phyloP scores from a whole-genome alignment of 78 protist species.

The Corallochytrium limacisporum region DNA sequence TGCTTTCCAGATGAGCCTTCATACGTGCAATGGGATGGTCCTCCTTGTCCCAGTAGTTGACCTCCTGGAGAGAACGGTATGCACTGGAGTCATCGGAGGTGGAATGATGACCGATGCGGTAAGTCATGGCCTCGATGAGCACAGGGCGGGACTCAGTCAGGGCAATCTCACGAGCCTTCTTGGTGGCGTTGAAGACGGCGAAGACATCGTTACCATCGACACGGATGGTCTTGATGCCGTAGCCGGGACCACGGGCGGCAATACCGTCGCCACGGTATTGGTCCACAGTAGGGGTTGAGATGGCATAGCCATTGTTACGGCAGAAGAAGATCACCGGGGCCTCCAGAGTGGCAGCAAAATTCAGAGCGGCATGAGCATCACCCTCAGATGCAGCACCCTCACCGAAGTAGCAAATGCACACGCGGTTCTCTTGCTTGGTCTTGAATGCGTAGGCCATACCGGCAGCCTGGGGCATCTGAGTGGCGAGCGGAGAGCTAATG shows the following conservation, averaged over 20 bases:
- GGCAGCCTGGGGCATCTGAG: conserved; percentile 81
- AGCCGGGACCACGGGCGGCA: conserved; percentile 57
- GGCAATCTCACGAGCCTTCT: conserved; percentile 52
- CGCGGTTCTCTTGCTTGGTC: conserved; percentile 10
- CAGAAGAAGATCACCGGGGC: conserved; percentile 76
- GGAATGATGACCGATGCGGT: conserved; percentile 79
- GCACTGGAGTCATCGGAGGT: conserved; percentile 85
- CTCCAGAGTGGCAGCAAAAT: conserved; percentile 78
- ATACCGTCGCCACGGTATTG: conserved; percentile 86
- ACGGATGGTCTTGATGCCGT: conserved; percentile 67
- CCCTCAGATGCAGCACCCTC: conserved; percentile 98
- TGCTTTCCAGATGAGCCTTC: neutral
- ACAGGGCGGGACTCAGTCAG: conserved; percentile 22
- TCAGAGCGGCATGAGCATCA: conserved; percentile 88
- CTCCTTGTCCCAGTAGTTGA: conserved; percentile 29
- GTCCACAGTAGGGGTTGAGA: conserved; percentile 81
- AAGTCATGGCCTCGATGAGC: conserved; percentile 52
- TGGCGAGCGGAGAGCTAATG: conserved; percentile 79
- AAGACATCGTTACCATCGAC: conserved; percentile 90
- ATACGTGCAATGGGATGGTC: conserved; percentile 45
- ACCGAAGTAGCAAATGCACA: conserved; percentile 80
- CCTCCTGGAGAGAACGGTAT: conserved; percentile 63
- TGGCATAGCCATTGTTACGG: conserved; percentile 93
- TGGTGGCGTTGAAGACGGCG: conserved; percentile 74
- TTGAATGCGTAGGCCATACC: conserved; percentile 81